Percentiles rank a stretch among this genome's conserved stretches.
Evolutionary conservation across 495 filamentous ascomycete genomes (phyloP).

Genomic region (Xylaria acuta): DNA sequence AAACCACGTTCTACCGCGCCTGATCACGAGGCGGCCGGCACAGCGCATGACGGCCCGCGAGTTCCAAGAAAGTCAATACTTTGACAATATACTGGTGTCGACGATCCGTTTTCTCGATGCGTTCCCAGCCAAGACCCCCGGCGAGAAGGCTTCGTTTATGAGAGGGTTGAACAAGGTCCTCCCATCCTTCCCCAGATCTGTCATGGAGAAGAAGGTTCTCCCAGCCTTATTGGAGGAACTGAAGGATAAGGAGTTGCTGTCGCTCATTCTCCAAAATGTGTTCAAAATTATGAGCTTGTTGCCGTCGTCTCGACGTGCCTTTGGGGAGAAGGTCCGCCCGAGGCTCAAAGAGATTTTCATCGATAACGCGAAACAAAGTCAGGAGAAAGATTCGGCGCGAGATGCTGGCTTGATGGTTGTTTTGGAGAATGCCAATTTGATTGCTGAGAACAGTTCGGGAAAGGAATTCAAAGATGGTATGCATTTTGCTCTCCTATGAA

Average conservation of each 20-base stretch:
- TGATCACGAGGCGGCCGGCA: conserved; percentile 85
- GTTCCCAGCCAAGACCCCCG: conserved; percentile 87
- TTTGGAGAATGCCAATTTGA: conserved; percentile 77
- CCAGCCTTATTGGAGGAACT: conserved; percentile 88
- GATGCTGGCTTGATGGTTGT: conserved; percentile 92
- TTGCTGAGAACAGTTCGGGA: conserved; percentile 80
- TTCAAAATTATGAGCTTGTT: conserved; percentile 83
- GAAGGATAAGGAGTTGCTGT: conserved; percentile 85
- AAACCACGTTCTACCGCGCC: conserved; percentile 73
- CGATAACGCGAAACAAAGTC: conserved; percentile 53
- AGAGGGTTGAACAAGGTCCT: conserved; percentile 84
- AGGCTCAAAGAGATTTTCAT: conserved; percentile 82
- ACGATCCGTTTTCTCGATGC: conserved; percentile 93
- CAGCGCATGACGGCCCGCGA: conserved; percentile 87
- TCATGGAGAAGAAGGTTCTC: conserved; percentile 92
- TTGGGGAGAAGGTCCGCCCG: conserved; percentile 85
- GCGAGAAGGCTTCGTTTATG: conserved; percentile 91
- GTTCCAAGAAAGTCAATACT: conserved; percentile 93
- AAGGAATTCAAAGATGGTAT: conserved; percentile 93
- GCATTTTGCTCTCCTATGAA: conserved; percentile 29
- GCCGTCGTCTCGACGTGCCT: conserved; percentile 75
- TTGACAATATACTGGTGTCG: conserved; percentile 94
- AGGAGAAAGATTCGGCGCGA: conserved; percentile 79
- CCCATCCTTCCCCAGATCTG: conserved; percentile 86
- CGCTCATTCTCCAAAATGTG: conserved; percentile 84